phyloP scores from a whole-genome alignment of 106 monocot genomes.

The Acanthochlamys bracteata region DNA sequence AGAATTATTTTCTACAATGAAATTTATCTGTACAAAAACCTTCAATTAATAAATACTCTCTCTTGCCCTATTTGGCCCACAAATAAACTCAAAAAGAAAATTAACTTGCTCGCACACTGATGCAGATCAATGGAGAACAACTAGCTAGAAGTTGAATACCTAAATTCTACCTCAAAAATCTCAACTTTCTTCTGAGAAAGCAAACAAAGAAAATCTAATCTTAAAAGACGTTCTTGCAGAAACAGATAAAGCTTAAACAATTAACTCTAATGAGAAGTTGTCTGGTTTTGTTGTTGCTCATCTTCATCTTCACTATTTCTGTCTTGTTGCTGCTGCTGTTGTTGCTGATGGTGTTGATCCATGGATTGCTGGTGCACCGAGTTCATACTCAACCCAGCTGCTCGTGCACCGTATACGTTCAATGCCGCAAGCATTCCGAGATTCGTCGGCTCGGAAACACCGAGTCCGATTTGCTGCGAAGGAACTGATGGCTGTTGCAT shows the following conservation, averaged over 20 bases:
- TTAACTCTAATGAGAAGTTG: constrained; percentile 31
- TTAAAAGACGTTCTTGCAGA: background rate
- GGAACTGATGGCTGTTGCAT: constrained; percentile 19
- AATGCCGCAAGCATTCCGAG: constrained; percentile 85
- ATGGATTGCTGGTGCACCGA: constrained; percentile 25
- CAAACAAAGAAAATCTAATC: background rate
- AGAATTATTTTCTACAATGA: background rate
- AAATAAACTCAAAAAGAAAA: background rate
- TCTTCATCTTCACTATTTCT: constrained; percentile 34
- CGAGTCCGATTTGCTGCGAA: constrained; percentile 54
- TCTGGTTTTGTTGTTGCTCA: constrained; percentile 17
- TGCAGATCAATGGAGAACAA: too few relatives aligned
- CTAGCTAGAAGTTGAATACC: too few relatives aligned
- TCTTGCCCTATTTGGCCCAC: constrained; percentile 8
- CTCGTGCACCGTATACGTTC: constrained; percentile 46
- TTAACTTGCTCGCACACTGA: too few relatives aligned
- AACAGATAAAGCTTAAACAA: background rate
- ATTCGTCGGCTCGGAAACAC: constrained; percentile 46
- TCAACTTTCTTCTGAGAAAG: background rate
- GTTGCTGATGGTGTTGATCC: constrained; percentile 19
- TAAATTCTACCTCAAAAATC: too few relatives aligned
- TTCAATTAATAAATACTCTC: background rate
- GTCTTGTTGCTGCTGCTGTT: constrained; percentile 2
- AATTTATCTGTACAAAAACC: background rate
- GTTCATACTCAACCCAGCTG: constrained; percentile 26